Evolutionary conservation across 371 early-diverging fungal genomes (phyloP).

Genomic region (Choanephora cucurbitarum): DNA sequence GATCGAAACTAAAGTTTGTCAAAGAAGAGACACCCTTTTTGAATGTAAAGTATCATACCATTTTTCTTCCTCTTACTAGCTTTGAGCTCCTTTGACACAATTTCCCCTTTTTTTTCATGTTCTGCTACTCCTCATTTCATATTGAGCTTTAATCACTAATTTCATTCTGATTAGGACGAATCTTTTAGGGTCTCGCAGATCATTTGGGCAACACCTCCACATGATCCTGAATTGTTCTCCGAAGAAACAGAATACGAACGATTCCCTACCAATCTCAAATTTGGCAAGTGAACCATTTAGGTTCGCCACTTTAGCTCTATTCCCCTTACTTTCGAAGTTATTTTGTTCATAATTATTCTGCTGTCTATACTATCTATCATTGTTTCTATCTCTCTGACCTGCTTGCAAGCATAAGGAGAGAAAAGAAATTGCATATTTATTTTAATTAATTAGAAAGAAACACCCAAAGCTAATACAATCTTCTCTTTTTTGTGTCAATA

Average conservation of each 20-base stretch:
- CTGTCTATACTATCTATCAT: too few species aligned
- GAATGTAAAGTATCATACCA: slow-evolving; percentile 37
- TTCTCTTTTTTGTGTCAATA: too few species aligned
- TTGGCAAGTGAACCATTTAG: background rate
- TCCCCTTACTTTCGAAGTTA: background rate
- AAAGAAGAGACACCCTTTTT: slow-evolving; percentile 84
- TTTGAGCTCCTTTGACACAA: too few species aligned
- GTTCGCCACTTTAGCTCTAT: background rate
- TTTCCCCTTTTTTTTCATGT: too few species aligned
- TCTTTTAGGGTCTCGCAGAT: slow-evolving; percentile 49
- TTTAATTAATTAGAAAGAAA: too few species aligned
- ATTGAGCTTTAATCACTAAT: background rate
- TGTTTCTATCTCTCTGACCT: too few species aligned
- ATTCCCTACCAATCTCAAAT: slow-evolving; percentile 35
- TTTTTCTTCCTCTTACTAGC: too few species aligned
- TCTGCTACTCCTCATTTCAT: background rate
- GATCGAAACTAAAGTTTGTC: slow-evolving; percentile 72
- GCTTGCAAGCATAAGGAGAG: too few species aligned
- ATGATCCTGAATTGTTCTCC: slow-evolving; percentile 6
- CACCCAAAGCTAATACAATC: too few species aligned
- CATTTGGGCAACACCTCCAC: slow-evolving; percentile 47
- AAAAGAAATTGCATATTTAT: too few species aligned
- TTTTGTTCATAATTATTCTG: background rate
- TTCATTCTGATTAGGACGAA: slow-evolving; percentile 27
- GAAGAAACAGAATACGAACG: slow-evolving; percentile 27